Base-by-base conservation (phyloP, 2,329 filamentous ascomycete genomes). In the Hypoxylon sp. region DNA sequence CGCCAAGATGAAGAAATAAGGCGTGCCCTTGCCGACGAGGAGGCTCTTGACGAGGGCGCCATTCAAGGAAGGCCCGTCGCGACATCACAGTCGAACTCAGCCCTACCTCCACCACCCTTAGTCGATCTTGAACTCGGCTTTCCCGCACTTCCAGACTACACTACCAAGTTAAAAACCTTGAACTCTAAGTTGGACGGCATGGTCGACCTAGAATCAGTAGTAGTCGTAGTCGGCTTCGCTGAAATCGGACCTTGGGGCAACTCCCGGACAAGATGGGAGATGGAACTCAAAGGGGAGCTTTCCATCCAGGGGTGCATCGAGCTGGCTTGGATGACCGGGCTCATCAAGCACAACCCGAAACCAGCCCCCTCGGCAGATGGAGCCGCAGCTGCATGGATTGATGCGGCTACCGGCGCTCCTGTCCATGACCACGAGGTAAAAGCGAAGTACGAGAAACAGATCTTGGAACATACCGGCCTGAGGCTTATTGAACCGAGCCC, bases 261-360 rank as follows among this genome's bases (percentile, higher is more conserved):
- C 80, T 89, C 89, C 9, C 85, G 90, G 69, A 91, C 89, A 14
- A 86, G 90, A 51, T 92, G 90, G 90, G 88, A 92, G 80, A 91
- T 92, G 87, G 90, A 92, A 76, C 85, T 88, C 10, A 85, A 88
- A 67, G 90, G 90, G 73, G 83, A 90, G 64, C 91, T 92, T 79
- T 91, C 88, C 1, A 83, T 91, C n/a, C 89, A 91, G 74, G 90
- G 90, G 9, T 91, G 88, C 70, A 85, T 92, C 50, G 90, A 92
- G 77, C 90, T 92, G 87, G 90, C 90, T 6, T 92, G 90, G 90
- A 87, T 92, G 77, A 92, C 91, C 87, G 90, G 90, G 68, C 83
- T 92, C 53, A 91, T 92, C 80, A 91, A 90, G 81, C 90, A 92
- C 76, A 70, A 71, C 86, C 90, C 81, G 90, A 91, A 72, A 89